Evolutionary conservation across 2,329 filamentous ascomycete genomes (phyloP), one percentile per base, ranked within the genome.

Genomic region (Pseudonectria buxi): DNA sequence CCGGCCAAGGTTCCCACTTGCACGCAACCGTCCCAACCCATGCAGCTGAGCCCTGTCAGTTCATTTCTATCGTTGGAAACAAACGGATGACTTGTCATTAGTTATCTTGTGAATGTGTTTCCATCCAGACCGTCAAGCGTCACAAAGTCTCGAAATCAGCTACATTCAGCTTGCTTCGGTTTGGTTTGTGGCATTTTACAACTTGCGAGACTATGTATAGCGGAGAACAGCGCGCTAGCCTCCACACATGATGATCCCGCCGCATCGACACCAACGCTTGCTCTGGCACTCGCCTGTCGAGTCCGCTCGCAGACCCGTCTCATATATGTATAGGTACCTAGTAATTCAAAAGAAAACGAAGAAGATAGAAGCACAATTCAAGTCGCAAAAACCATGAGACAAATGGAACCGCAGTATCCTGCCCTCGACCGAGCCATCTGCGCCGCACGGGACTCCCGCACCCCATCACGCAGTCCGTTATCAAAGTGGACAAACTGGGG

Each of bases 171-270:
- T 22, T 22, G 18, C 18, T 22, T 22, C 18, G 18, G 5, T 22
- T 22, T 9, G 18, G 40, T 34, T 37, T 36, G 44, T 41, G 40
- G 37, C 40, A 46, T 50, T 42, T 58, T 51, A 55, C 50, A 57
- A 57, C 56, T 57, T 55, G 48, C 41, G 48, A 49, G 50, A 52
- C 57, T 57, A 54, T 58, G 46, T 59, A 56, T 51, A 44, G 41
- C 45, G 32, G 42, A 42, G 33, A n/a, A 50, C 45, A 49, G 47
- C 41, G 43, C 39, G 39, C 42, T 39, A 37, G 46, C 42, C 53
- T 50, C 50, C 43, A 47, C 49, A 39, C 40, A 43, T 46, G 49
- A 46, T 50, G 46, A 50, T 49, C 45, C 45, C 47, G 40, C 47
- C 52, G 47, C 50, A 54, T 47, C 50, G 55, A 51, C 52, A 53